phyloP scores from a whole-genome alignment of 257 asterid species.

The Hygrophila difformis region DNA sequence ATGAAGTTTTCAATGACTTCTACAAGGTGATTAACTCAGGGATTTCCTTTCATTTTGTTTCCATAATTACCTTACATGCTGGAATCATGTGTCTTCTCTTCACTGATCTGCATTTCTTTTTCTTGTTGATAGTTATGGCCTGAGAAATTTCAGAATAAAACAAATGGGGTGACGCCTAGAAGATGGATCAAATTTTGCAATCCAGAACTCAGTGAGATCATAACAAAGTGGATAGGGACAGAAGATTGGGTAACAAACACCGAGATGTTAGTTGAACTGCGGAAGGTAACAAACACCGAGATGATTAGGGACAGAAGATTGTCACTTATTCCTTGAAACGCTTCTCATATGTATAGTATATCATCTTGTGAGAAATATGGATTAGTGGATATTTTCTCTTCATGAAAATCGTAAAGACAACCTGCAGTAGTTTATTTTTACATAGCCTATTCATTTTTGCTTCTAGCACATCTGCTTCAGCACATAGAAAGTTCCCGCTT shows the following conservation, averaged over 20 bases:
- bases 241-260: conserved; percentile 47
- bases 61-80: not conserved
- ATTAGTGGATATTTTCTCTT: too few relatives aligned
- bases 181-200: conserved; percentile 55
- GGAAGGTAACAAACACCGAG: conserved; percentile 45
- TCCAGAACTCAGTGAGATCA: conserved; percentile 40
- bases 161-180: conserved; percentile 62
- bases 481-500: not conserved
- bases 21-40: conserved; percentile 41
- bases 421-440: too few relatives aligned
- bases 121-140: conserved; percentile 44
- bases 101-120: conserved; percentile 12
- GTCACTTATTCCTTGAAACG: too few relatives aligned
- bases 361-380: too few relatives aligned
- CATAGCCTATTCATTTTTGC: not conserved
- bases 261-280: conserved; percentile 31
- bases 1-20: conserved; percentile 72
- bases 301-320: too few relatives aligned
- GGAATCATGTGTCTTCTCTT: conserved; percentile 1
- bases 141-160: conserved; percentile 52
- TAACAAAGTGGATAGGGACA: conserved; percentile 54
- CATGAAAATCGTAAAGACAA: too few relatives aligned
- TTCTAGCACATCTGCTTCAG: not conserved
- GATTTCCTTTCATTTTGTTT: not conserved
- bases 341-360: too few relatives aligned